These are phyloP conservation scores for Tuber brumale DNA, from an alignment of 495 filamentous ascomycete species.

Conservation along the genomic window DNA sequence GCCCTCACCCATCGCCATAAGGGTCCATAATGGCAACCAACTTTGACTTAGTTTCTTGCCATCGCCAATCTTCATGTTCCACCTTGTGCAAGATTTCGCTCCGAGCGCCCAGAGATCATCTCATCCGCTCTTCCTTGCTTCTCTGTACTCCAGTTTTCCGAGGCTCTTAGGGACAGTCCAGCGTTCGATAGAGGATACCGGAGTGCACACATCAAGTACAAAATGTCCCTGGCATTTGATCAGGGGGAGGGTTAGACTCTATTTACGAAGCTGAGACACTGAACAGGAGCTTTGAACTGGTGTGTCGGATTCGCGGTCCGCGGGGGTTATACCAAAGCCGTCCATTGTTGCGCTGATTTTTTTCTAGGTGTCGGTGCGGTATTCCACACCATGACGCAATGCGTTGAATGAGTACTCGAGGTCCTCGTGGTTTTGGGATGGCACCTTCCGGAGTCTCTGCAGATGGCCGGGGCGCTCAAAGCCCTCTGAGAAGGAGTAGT, in stretches of 20 bases:
- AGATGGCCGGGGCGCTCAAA: constrained; percentile 77
- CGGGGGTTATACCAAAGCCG: constrained; percentile 20
- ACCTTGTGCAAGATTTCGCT: too few relatives aligned
- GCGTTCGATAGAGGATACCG: constrained; percentile 41
- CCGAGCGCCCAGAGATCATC: too few relatives aligned
- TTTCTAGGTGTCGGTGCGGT: constrained; percentile 26
- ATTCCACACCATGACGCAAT: constrained; percentile 69
- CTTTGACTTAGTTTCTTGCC: too few relatives aligned
- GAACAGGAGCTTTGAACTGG: constrained; percentile 39
- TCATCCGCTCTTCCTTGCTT: too few relatives aligned
- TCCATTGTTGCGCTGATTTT: background rate
- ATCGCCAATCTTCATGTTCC: too few relatives aligned
- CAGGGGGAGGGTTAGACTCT: constrained; percentile 69
- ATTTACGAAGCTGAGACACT: constrained; percentile 36
- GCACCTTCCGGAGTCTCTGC: constrained; percentile 66
- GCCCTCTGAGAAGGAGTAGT: constrained; percentile 82
- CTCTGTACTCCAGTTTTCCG: too few relatives aligned
- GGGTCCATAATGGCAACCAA: too few relatives aligned
- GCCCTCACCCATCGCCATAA: background rate
- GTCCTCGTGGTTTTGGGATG: constrained; percentile 73
- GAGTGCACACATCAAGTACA: constrained; percentile 84
- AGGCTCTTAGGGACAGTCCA: too few relatives aligned
- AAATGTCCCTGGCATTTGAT: constrained; percentile 84
- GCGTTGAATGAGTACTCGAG: constrained; percentile 80
- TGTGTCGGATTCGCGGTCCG: background rate